Evolutionary conservation across 306 rosid genomes (phyloP).

Genomic region (Pyrus betulifolia): DNA sequence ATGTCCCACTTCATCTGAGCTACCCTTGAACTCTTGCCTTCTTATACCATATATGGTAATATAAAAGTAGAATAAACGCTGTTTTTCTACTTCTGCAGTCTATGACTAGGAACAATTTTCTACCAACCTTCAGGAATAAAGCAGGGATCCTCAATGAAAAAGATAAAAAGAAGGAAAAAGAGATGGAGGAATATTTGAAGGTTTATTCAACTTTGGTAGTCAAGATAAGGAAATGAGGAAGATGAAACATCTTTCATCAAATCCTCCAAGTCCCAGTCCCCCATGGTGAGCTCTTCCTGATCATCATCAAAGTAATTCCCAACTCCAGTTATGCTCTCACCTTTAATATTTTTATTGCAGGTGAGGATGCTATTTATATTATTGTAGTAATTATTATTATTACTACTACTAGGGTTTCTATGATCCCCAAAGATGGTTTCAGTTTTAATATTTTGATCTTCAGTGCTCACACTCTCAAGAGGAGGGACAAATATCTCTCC

Average conservation of each 20-base stretch:
- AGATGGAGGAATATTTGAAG: not conserved
- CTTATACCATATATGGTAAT: not conserved
- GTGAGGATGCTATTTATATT: not conserved
- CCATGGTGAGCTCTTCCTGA: conserved; percentile 50
- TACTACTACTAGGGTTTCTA: conserved; percentile 8
- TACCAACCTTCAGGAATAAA: not conserved
- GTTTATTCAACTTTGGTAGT: conserved; percentile 38
- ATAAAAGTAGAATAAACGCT: not conserved
- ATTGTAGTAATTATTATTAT: conserved; percentile 6
- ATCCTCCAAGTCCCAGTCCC: conserved; percentile 85
- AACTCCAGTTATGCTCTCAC: conserved; percentile 28
- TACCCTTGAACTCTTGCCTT: not conserved
- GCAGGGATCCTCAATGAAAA: not conserved
- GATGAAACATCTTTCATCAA: conserved; percentile 83
- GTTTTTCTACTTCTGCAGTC: not conserved
- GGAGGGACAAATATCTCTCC: conserved; percentile 59
- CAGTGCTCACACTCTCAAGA: conserved; percentile 46
- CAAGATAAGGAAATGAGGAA: conserved; percentile 57
- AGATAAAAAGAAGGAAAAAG: not conserved
- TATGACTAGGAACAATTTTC: not conserved
- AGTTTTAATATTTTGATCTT: conserved; percentile 32
- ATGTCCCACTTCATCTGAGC: not conserved
- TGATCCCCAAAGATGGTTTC: conserved; percentile 20
- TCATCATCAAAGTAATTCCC: conserved; percentile 55
- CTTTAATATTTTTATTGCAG: conserved; percentile 25